These are phyloP conservation scores for Penicillium paxilli DNA, from an alignment of 495 filamentous ascomycete species.

Conservation along the genomic window DNA sequence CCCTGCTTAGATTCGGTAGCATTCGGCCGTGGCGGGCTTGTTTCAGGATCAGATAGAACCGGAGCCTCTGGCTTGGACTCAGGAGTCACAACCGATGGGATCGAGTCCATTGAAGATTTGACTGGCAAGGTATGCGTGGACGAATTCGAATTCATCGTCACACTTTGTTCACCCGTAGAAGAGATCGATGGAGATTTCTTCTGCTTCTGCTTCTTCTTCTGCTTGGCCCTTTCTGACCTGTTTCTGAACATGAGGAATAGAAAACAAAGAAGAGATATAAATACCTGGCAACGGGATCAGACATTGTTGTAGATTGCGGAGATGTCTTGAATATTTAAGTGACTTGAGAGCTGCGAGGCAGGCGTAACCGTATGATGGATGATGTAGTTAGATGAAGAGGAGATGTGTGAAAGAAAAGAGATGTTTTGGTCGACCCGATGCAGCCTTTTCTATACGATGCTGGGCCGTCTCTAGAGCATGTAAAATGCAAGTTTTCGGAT, in stretches of 20 bases:
- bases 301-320: background rate
- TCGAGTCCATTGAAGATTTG: slow-evolving; percentile 1
- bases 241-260: slow-evolving; percentile 7
- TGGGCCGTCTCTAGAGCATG: slow-evolving; percentile 1
- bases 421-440: background rate
- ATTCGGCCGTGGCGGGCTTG: background rate
- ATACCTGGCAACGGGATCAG: slow-evolving; percentile 11
- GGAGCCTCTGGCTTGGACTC: slow-evolving; percentile 6
- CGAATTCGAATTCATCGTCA: slow-evolving; percentile 4
- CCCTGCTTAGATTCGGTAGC: background rate
- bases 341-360: background rate
- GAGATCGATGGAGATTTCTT: slow-evolving; percentile 3
- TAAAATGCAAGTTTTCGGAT: slow-evolving; percentile 4
- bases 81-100: background rate
- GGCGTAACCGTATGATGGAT: background rate
- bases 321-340: background rate
- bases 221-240: slow-evolving; percentile 1
- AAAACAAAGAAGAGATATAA: slow-evolving; percentile 1
- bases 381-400: background rate
- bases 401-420: slow-evolving; percentile 2
- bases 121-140: slow-evolving; percentile 3
- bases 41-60: slow-evolving; percentile 1
- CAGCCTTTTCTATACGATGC: slow-evolving; percentile 3
- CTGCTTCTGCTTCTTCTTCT: slow-evolving; percentile 10
- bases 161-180: background rate